Evolutionary conservation across 2,329 filamentous ascomycete species (phyloP).

Genomic region (Sarocladium oryzae): DNA sequence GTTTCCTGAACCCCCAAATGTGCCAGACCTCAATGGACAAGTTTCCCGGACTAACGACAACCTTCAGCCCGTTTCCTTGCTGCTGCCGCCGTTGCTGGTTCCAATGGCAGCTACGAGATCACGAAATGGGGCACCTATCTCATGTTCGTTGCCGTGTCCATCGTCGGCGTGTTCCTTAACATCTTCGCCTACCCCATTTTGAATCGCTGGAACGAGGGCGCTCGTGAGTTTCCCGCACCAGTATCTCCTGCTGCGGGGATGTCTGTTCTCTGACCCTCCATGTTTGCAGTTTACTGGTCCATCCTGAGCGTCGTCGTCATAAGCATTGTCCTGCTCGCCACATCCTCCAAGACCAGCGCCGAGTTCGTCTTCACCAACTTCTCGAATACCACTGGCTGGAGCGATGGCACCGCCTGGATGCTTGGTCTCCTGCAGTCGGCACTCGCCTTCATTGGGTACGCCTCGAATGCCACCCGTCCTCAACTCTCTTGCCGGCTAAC

Average conservation of each 20-base stretch:
- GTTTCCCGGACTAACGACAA: too few species aligned
- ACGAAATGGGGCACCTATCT: slow-evolving; percentile 3
- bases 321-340: slow-evolving; percentile 35
- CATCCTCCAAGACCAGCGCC: slow-evolving; percentile 25
- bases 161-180: neutral
- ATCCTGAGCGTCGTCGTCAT: slow-evolving; percentile 35
- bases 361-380: slow-evolving; percentile 37
- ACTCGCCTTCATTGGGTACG: slow-evolving; percentile 30
- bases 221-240: neutral
- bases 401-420: slow-evolving; percentile 41
- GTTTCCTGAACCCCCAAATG: too few species aligned
- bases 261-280: neutral
- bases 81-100: neutral
- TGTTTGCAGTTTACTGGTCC: slow-evolving; percentile 31
- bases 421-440: slow-evolving; percentile 37
- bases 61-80: slow-evolving; percentile 2
- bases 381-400: slow-evolving; percentile 37
- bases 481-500: too few species aligned
- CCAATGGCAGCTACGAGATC: neutral
- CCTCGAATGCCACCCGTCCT: too few species aligned
- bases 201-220: slow-evolving; percentile 1
- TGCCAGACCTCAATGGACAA: too few species aligned
- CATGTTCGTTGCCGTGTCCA: slow-evolving; percentile 4
- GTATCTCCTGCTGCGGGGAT: neutral
- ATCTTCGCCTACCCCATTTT: slow-evolving; percentile 2